Evolutionary conservation across 805 yeast species (phyloP), one percentile per base, ranked within the genome.

Genomic region (Alloascoidea hylecoeti): DNA sequence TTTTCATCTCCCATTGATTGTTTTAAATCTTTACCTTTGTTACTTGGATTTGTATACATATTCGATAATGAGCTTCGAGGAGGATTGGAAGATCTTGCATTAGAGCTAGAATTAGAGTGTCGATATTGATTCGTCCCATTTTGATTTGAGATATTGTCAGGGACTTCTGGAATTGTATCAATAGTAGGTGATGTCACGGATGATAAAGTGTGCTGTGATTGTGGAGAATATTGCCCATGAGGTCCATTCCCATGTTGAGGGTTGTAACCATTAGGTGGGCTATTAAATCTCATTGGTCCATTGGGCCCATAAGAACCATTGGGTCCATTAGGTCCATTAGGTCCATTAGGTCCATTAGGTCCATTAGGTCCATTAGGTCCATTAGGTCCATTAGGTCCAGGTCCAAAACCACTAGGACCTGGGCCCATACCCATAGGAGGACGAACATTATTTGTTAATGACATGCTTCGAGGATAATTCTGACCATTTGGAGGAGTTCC

Each of bases 61-160:
- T 35, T 33, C 13, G 15, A 33, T 6, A 18, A 15, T 6, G 42
- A 38, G n/a, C 18, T 18, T 18, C 41, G 37, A 17, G 41, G 39
- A n/a, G 38, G n/a, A 23, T 23, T 30, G 4, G 35, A 30, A 33
- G 19, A 17, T 39, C 27, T 36, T 14, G 39, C 35, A 2, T 35
- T 19, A 15, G 16, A 17, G 34, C 38, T 35, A 39, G 46, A 35
- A 43, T 42, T 33, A 40, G 42, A 15, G 36, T 40, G 15, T 46
- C 47, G n/a, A 33, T 18, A 23, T 27, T 17, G 17, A 18, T 42
- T 15, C n/a, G n/a, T n/a, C n/a, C n/a, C n/a, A n/a, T n/a, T n/a
- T n/a, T n/a, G n/a, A n/a, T n/a, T n/a, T n/a, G n/a, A n/a, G n/a
- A n/a, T n/a, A 27, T 27, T 5, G 34, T 16, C 17, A 36, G 27